Base-by-base conservation (phyloP, 2,329 filamentous ascomycete species). In the Fusarium camptoceras region DNA sequence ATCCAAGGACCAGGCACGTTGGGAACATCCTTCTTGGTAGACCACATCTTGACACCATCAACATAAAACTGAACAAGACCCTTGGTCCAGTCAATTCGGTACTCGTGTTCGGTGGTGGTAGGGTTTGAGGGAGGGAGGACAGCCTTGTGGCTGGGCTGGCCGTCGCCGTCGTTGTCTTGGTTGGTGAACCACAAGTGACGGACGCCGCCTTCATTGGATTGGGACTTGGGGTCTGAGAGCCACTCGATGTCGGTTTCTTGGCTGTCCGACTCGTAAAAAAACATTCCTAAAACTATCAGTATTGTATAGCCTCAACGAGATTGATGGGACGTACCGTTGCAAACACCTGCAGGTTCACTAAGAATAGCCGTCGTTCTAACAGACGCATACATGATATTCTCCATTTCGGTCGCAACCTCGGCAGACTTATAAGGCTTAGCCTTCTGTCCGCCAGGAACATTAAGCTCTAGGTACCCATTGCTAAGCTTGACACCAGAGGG, bases 241-340 rank as follows among this genome's bases (percentile, higher is more conserved):
- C 77, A 78, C 53, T 78, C 77, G 9, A 78, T 78, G 4, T 78
- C 77, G 2, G 71, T 73, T 49, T 78, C 77, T 25, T 78, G 77
- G 7, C 54, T 73, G 16, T 76, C 70, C 1, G 59, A 68, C 9
- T 71, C 20, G 55, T 77, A 78, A 30, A 77, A 75, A 66, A 78
- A 78, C 55, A 77, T 77, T 31, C 77, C 77, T 78, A 2, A 1
- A 3, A 3, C 0, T 3, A 16, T 68, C 2, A 61, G 31, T 10
- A n/a, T 15, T 12, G 0, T 6, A 4, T 3, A 7, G 1, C 12
- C 3, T 9, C 2, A 18, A 12, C 46, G 6, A 1, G 9, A 1
- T 6, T 10, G 4, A 4, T 0, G 6, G 4, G 3, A 5, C 30
- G 24, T 59, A 77, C 77, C 76, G 14, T 78, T 78, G 64, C 76